Conservation (phyloP, 2,329 filamentous ascomycete genomes). For the Onygenales sp. region DNA sequence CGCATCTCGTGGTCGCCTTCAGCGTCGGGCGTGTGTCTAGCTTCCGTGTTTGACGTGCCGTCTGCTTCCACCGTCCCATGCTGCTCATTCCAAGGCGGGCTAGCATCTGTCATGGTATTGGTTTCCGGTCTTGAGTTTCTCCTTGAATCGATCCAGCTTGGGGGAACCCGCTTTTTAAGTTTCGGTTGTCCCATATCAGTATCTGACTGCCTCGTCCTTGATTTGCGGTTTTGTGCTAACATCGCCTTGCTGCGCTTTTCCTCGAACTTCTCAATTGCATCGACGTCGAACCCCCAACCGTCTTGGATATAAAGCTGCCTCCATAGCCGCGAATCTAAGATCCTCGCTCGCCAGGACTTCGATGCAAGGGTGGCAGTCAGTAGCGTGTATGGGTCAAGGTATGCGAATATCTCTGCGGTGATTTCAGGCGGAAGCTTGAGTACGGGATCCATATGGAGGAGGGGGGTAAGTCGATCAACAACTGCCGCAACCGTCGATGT, state of each 20-base stretch:
- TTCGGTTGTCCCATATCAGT: slow-evolving; percentile 41
- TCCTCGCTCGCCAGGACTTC: slow-evolving; percentile 68
- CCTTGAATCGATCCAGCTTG: slow-evolving; percentile 34
- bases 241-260: slow-evolving; percentile 34
- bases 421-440: slow-evolving; percentile 79
- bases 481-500: slow-evolving; percentile 72
- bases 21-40: slow-evolving; percentile 17
- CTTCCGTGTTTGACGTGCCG: background rate
- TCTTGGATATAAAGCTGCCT: slow-evolving; percentile 71
- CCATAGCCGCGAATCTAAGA: slow-evolving; percentile 80
- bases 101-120: slow-evolving; percentile 11
- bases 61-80: slow-evolving; percentile 41
- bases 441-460: slow-evolving; percentile 89
- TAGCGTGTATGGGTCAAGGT: slow-evolving; percentile 71
- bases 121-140: slow-evolving; percentile 9
- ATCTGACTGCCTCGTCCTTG: slow-evolving; percentile 38
- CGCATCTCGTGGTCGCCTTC: slow-evolving; percentile 36
- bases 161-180: slow-evolving; percentile 44
- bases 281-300: slow-evolving; percentile 67
- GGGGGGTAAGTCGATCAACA: slow-evolving; percentile 67
- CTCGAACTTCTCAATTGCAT: slow-evolving; percentile 60
- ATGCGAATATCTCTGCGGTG: slow-evolving; percentile 78
- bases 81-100: slow-evolving; percentile 35
- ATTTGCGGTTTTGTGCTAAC: slow-evolving; percentile 31
- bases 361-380: slow-evolving; percentile 71